These are phyloP conservation scores for Trichophyton benhamiae DNA, from an alignment of 2,329 filamentous ascomycete genomes.

Conservation along the genomic window DNA sequence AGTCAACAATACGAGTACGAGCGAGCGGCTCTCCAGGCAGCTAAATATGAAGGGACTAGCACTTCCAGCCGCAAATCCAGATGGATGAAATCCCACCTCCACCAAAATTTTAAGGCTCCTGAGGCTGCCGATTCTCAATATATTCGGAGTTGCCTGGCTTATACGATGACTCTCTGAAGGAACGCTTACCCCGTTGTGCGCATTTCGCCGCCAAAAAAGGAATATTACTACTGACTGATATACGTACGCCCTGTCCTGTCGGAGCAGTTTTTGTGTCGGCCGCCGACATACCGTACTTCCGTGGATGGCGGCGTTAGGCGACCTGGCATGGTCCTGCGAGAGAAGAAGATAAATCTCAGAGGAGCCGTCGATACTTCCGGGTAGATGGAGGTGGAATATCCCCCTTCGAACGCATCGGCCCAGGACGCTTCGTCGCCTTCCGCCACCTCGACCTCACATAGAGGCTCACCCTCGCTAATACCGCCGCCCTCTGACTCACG, in stretches of 20 bases:
- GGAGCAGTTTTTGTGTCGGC: neutral
- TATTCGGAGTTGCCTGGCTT: too few relatives aligned
- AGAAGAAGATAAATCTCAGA: neutral
- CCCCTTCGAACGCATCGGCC: neutral
- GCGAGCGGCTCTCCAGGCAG: neutral
- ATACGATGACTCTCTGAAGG: too few relatives aligned
- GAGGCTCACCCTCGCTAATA: neutral
- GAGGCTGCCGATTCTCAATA: too few relatives aligned
- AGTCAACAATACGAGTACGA: neutral
- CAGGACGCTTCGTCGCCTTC: neutral
- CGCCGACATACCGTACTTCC: neutral
- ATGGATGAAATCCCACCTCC: too few relatives aligned
- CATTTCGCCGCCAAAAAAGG: neutral
- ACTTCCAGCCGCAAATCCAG: too few relatives aligned
- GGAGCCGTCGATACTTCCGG: conserved; percentile 10
- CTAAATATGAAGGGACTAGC: neutral
- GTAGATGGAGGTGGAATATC: conserved; percentile 21
- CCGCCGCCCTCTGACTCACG: neutral
- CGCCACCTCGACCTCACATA: neutral
- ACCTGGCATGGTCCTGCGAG: neutral
- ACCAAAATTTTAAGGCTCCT: too few relatives aligned
- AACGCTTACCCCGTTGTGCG: too few relatives aligned
- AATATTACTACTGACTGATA: neutral
- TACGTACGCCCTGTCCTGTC: neutral
- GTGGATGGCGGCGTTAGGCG: neutral